Evolutionary conservation across 2,329 filamentous ascomycete genomes (phyloP), one percentile per base, ranked within the genome.

Genomic region (Cadophora luteo-olivacea): DNA sequence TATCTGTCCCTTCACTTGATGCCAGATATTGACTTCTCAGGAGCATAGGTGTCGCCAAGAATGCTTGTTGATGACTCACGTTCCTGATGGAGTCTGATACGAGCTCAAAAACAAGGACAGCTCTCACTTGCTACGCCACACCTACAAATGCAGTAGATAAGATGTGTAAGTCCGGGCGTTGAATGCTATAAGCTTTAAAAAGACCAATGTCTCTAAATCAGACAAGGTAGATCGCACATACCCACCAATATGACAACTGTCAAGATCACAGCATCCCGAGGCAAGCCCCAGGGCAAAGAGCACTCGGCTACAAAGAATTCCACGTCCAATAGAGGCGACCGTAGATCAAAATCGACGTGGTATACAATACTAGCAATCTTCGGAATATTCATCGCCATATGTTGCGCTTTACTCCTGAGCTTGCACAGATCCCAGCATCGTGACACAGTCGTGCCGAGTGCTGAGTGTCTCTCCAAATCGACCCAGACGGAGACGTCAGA

Each of bases 11-110:
- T 25, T 22, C 14, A 6, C 3, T 29, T 38, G 12, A 45, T 60
- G 24, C 12, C 57, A 60, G 57, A 45, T 60, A 45, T 2, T 25
- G 4, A 41, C 1, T 14, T 19, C 29, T 45, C 3, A 6, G 16
- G 41, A 45, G 12, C 19, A 49, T 5, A 22, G 3, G 7, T 12
- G 22, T 16, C 11, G 52, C 52, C 25, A 33, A 45, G 57, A 12
- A 60, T n/a, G 33, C 22, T 12, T 45, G 3, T 19, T 60, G 57
- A 60, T 60, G 57, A 60, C 57, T 60, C 57, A 58, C 55, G 55
- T 8, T 45, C 22, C 22, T 19, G 22, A n/a, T 60, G 3, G 51
- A 54, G 41, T 45, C 22, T 41, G 22, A 60, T 60, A 60, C 57
- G 57, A 60, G 57, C 7, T 45, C 25, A 5, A 25, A 11, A n/a